Evolutionary conservation across 2,329 filamentous ascomycete genomes (phyloP).

Genomic region (Metarhizium anisopliae): DNA sequence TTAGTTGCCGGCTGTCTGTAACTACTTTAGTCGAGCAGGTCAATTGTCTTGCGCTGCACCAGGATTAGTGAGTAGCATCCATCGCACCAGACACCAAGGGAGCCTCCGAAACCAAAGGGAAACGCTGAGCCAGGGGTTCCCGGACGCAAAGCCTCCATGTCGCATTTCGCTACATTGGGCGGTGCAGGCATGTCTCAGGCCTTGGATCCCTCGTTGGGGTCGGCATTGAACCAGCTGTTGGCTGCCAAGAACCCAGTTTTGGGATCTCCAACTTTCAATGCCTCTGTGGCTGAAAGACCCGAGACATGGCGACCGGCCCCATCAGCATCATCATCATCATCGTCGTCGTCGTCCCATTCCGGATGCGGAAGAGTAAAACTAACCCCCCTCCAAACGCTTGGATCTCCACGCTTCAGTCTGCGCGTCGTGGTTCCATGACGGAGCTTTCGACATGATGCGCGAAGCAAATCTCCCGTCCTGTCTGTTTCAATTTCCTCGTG

Average conservation of each 20-base stretch:
- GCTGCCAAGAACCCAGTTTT: not conserved
- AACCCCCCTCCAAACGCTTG: not conserved
- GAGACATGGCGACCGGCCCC: not conserved
- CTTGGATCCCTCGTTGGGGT: not conserved
- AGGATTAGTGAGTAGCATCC: too few species aligned
- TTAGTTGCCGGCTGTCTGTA: too few species aligned
- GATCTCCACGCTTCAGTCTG: conserved; percentile 5
- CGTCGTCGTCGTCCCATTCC: conserved; percentile 7
- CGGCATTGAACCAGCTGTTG: not conserved
- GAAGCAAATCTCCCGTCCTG: not conserved
- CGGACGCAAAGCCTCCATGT: too few species aligned
- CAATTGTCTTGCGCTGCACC: too few species aligned
- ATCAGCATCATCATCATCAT: not conserved
- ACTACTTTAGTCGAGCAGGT: too few species aligned
- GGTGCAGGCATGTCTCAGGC: not conserved
- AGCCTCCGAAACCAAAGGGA: not conserved
- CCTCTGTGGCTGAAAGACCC: not conserved
- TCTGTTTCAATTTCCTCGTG: not conserved
- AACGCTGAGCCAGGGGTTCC: not conserved
- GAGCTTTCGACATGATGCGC: not conserved
- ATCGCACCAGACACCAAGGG: not conserved
- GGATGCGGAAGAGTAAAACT: conserved; percentile 8
- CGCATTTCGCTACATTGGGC: too few species aligned
- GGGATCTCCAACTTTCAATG: not conserved
- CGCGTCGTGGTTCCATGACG: conserved; percentile 4